Base-by-base conservation (phyloP, 495 filamentous ascomycete species). In the Talaromyces proteolyticus region DNA sequence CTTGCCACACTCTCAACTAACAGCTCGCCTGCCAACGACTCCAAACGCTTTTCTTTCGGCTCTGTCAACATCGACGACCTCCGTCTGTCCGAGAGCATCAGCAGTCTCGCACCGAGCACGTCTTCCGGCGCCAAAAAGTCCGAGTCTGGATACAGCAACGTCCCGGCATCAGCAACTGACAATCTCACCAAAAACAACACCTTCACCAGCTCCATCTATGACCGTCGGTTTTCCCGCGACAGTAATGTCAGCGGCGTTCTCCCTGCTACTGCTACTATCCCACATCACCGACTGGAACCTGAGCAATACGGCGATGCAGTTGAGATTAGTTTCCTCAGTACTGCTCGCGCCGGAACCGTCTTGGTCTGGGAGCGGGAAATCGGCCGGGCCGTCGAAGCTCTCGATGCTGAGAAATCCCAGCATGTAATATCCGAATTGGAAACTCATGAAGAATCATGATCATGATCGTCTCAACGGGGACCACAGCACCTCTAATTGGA, bases 271-370 rank as follows among this genome's bases (percentile, higher is more conserved):
- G 42, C 37, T 3, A 34, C 47, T 17, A 37, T 45, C 10, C 42
- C 54, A 14, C 64, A 58, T 0, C 70, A 73, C 51, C 64, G 60
- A 34, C 60, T 72, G 6, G 58, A 67, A 47, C 72, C 72, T 2
- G 76, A 74, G 56, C 47, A 57, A 12, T 72, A 70, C n/a, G 59
- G 67, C 6, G 76, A 74, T 50, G 76, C 77, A 18, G 77, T 90
- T n/a, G 92, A 96, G 66, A 84, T 98, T 70, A 88, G 84, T 51
- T 98, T 96, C 58, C 71, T 97, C 50, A 88, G 83, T 55, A 97
- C 92, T 2, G 90, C 90, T 11, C 78, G 86, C 39, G 90, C 92
- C 0, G 93, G 93, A 5, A 92, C 89, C 2, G 92, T 98, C 7
- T 87, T 98, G 55, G 79, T 98, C 49, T 79, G 79, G 1, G 77